Evolutionary conservation across 495 filamentous ascomycete genomes (phyloP).

Genomic region (Aspergillus heteromorphus): DNA sequence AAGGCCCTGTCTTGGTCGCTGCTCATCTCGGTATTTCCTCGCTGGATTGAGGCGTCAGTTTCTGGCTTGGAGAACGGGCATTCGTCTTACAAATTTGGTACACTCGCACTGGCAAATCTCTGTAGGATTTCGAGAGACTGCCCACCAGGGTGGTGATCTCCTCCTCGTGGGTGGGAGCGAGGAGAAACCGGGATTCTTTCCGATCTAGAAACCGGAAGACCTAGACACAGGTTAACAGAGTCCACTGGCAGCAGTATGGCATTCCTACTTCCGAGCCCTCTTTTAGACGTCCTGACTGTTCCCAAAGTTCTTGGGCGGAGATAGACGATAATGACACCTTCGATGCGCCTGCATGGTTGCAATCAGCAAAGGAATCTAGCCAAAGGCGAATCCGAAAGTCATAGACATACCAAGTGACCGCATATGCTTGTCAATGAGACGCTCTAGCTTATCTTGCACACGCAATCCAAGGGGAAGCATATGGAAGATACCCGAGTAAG

Average conservation of each 20-base stretch:
- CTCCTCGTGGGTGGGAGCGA: constrained; percentile 94
- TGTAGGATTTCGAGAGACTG: constrained; percentile 72
- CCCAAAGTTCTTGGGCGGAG: constrained; percentile 81
- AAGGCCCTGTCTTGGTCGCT: constrained; percentile 79
- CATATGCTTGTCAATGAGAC: constrained; percentile 88
- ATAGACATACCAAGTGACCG: constrained; percentile 54
- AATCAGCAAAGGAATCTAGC: constrained; percentile 13
- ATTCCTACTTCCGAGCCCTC: constrained; percentile 56
- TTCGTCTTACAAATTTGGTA: constrained; percentile 77
- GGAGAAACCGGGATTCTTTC: constrained; percentile 65
- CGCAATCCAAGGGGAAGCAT: constrained; percentile 83
- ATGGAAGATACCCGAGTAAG: constrained; percentile 88
- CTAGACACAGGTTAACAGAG: constrained; percentile 35
- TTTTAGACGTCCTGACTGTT: constrained; percentile 57
- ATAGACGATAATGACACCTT: constrained; percentile 85
- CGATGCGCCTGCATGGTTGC: constrained; percentile 60
- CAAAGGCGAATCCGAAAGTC: neutral
- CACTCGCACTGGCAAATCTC: constrained; percentile 76
- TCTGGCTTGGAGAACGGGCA: neutral
- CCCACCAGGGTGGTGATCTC: constrained; percentile 83
- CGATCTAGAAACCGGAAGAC: constrained; percentile 78
- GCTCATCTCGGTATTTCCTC: constrained; percentile 91
- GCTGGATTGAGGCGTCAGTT: constrained; percentile 39
- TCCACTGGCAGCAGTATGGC: constrained; percentile 7
- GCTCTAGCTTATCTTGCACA: constrained; percentile 84